phyloP scores from a whole-genome alignment of 23 red algal genomes.

The Gracilaria domingensis region DNA sequence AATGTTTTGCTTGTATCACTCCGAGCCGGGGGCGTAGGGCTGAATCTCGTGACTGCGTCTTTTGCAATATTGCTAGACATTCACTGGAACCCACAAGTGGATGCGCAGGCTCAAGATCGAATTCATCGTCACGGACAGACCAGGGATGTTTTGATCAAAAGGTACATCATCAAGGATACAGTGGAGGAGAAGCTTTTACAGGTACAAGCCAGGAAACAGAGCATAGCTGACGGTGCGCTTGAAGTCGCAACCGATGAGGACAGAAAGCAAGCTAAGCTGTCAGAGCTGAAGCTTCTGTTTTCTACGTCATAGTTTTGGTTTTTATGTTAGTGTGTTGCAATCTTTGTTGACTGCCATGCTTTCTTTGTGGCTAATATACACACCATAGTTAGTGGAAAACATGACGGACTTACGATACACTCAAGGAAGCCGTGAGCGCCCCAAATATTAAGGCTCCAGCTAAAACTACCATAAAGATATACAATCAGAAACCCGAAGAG shows the following conservation, averaged over 20 bases:
- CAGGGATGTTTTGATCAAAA: slow-evolving; percentile 65
- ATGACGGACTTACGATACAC: slow-evolving; percentile 48
- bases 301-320: slow-evolving; percentile 11
- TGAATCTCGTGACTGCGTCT: slow-evolving; percentile 82
- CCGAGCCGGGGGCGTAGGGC: slow-evolving; percentile 81
- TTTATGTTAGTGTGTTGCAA: neutral
- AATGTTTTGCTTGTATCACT: slow-evolving; percentile 79
- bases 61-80: slow-evolving; percentile 79
- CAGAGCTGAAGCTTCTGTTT: slow-evolving; percentile 70
- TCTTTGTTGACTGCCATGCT: neutral
- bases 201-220: slow-evolving; percentile 85
- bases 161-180: slow-evolving; percentile 68
- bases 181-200: slow-evolving; percentile 82
- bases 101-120: slow-evolving; percentile 89
- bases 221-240: slow-evolving; percentile 76
- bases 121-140: slow-evolving; percentile 88
- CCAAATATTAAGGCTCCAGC: slow-evolving; percentile 49
- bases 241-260: slow-evolving; percentile 68
- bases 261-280: slow-evolving; percentile 59
- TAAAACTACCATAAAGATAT: slow-evolving; percentile 16
- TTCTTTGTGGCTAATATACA: slow-evolving; percentile 23
- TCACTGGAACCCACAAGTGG: slow-evolving; percentile 92
- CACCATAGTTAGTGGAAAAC: slow-evolving; percentile 28
- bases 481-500: neutral
- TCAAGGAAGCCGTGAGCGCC: slow-evolving; percentile 55